These are phyloP conservation scores for Pythium myriotylum DNA, from an alignment of 352 stramenopile genomes.

Conservation along the genomic window DNA sequence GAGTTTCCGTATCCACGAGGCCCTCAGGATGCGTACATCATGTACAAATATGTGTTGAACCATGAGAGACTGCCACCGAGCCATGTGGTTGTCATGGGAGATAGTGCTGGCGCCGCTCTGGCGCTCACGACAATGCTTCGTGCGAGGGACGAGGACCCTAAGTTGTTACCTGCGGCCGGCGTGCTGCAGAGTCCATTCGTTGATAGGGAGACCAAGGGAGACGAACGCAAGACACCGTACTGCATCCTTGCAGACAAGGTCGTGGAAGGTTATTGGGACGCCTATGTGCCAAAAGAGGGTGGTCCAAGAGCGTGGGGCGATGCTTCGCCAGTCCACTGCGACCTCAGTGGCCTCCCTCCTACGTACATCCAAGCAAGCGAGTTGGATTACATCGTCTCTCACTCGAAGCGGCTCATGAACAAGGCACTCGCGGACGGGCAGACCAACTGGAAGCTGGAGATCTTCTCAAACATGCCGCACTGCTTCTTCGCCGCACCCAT, in stretches of 20 bases:
- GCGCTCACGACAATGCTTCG: slow-evolving; percentile 20
- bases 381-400: slow-evolving; percentile 16
- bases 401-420: slow-evolving; percentile 4
- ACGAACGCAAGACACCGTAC: slow-evolving; percentile 19
- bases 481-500: slow-evolving; percentile 14
- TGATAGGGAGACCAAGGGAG: slow-evolving; percentile 12
- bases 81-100: slow-evolving; percentile 22
- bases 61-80: background rate
- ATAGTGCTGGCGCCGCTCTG: slow-evolving; percentile 23
- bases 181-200: slow-evolving; percentile 10
- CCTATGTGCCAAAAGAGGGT: background rate
- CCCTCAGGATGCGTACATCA: slow-evolving; percentile 8
- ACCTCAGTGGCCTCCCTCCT: slow-evolving; percentile 13
- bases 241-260: slow-evolving; percentile 13
- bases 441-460: slow-evolving; percentile 14
- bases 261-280: background rate
- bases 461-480: slow-evolving; percentile 20
- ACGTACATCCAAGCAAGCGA: slow-evolving; percentile 18
- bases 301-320: slow-evolving; percentile 10
- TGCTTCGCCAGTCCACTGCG: slow-evolving; percentile 8
- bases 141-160: slow-evolving; percentile 5
- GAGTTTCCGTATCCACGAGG: slow-evolving; percentile 12
- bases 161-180: background rate
- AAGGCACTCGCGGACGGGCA: slow-evolving; percentile 10
- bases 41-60: slow-evolving; percentile 24